Conservation (phyloP, 2,329 filamentous ascomycete species). For the Stromatinia cepivora region DNA sequence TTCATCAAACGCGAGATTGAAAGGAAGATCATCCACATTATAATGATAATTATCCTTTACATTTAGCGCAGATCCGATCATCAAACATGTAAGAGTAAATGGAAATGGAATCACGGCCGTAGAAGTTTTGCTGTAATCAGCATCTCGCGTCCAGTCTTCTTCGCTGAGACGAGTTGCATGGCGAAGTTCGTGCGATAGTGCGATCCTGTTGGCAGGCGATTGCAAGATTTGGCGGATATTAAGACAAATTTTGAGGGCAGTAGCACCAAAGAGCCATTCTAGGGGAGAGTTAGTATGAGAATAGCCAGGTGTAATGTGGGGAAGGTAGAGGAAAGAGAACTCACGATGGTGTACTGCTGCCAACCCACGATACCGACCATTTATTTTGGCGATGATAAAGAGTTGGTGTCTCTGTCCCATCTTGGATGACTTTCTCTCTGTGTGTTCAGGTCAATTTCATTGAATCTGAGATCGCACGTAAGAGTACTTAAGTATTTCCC, state of each 20-base stretch:
- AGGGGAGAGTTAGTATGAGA: not conserved
- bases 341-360: slow-evolving; percentile 30
- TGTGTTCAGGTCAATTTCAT: not conserved
- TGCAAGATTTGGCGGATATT: slow-evolving; percentile 28
- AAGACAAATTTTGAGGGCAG: slow-evolving; percentile 27
- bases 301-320: not conserved
- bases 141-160: not conserved
- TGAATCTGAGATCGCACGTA: not conserved
- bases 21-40: not conserved
- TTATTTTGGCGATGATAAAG: slow-evolving; percentile 36
- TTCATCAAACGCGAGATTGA: not conserved
- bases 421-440: not conserved
- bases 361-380: slow-evolving; percentile 34
- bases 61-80: not conserved
- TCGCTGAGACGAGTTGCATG: slow-evolving; percentile 6
- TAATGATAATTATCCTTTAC: not conserved
- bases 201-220: slow-evolving; percentile 26
- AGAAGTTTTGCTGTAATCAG: not conserved
- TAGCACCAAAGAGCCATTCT: slow-evolving; percentile 2
- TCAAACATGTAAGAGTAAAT: slow-evolving; percentile 12
- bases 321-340: not conserved
- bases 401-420: slow-evolving; percentile 39
- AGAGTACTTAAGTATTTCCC: not conserved
- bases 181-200: slow-evolving; percentile 31
- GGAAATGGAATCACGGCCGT: not conserved